phyloP scores from a whole-genome alignment of 2,329 filamentous ascomycete species.

The Corniculantispora saksenae region DNA sequence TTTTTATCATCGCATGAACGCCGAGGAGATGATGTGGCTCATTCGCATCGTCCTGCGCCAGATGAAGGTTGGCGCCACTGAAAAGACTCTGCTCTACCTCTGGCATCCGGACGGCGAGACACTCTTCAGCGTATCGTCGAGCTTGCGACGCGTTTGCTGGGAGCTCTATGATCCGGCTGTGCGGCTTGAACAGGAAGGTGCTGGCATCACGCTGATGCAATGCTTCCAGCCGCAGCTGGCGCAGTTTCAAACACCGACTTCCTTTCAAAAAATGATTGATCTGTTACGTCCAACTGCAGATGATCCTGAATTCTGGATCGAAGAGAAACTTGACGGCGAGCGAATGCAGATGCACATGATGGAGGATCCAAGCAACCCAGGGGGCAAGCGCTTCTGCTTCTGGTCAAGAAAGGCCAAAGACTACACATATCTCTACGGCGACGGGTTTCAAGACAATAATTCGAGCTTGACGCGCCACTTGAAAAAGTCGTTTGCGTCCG shows the following conservation, averaged over 20 bases:
- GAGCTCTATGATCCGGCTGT: constrained; percentile 76
- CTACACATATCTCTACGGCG: constrained; percentile 91
- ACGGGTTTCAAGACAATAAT: constrained; percentile 70
- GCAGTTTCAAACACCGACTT: constrained; percentile 80
- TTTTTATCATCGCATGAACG: constrained; percentile 90
- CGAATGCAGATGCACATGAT: constrained; percentile 95
- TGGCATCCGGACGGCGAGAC: constrained; percentile 79
- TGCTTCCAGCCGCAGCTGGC: constrained; percentile 96
- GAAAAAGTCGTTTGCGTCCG: constrained; percentile 71
- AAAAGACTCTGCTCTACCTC: constrained; percentile 81
- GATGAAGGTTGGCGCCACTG: constrained; percentile 74
- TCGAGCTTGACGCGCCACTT: constrained; percentile 81
- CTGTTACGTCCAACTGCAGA: constrained; percentile 66
- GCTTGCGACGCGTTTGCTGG: constrained; percentile 89
- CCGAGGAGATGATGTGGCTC: constrained; percentile 91
- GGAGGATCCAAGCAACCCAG: constrained; percentile 65
- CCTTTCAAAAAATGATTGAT: constrained; percentile 76
- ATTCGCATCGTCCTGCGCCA: constrained; percentile 88
- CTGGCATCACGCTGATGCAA: constrained; percentile 80
- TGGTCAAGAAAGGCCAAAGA: constrained; percentile 97
- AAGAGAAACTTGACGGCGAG: constrained; percentile 96
- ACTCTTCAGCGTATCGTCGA: constrained; percentile 88
- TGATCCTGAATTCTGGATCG: constrained; percentile 86
- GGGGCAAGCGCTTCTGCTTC: constrained; percentile 76
- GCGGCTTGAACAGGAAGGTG: constrained; percentile 73